phyloP scores from a whole-genome alignment of 2,329 filamentous ascomycete species.

The Torrubiellomyces zombiae region DNA sequence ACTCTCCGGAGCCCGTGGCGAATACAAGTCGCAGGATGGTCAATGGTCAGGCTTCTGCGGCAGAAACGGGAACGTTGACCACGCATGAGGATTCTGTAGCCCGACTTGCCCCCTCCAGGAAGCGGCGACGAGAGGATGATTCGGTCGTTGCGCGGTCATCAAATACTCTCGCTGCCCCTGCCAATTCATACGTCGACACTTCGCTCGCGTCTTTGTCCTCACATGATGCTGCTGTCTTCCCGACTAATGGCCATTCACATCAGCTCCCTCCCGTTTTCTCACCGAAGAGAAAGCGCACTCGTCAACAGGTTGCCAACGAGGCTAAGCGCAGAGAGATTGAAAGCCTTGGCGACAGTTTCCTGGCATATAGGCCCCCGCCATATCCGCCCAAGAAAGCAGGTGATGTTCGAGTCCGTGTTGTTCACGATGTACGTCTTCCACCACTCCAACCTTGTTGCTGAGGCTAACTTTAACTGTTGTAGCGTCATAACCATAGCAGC shows the following conservation, averaged over 20 bases:
- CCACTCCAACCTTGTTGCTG: neutral
- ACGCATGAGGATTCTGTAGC: too few relatives aligned
- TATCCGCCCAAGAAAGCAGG: slow-evolving; percentile 80
- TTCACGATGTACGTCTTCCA: slow-evolving; percentile 39
- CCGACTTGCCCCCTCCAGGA: slow-evolving; percentile 49
- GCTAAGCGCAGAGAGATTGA: slow-evolving; percentile 63
- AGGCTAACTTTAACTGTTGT: too few relatives aligned
- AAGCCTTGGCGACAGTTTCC: slow-evolving; percentile 50
- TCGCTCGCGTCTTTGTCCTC: too few relatives aligned
- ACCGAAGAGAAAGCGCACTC: slow-evolving; percentile 82
- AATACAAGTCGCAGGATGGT: slow-evolving; percentile 23
- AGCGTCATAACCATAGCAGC: slow-evolving; percentile 29
- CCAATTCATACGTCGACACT: slow-evolving; percentile 54
- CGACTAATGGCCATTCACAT: slow-evolving; percentile 47
- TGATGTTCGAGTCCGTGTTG: slow-evolving; percentile 49
- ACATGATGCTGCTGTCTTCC: too few relatives aligned
- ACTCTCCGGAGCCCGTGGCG: slow-evolving; percentile 43
- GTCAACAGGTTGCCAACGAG: slow-evolving; percentile 67
- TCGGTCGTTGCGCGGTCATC: too few relatives aligned
- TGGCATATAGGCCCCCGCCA: slow-evolving; percentile 70
- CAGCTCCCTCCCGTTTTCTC: slow-evolving; percentile 60
- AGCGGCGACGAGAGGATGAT: slow-evolving; percentile 48
- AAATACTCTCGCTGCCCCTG: slow-evolving; percentile 57
- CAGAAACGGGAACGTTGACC: slow-evolving; percentile 14
- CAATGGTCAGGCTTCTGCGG: too few relatives aligned